Base-by-base conservation (phyloP, 805 yeast species). In the Ogataea siamensis region DNA sequence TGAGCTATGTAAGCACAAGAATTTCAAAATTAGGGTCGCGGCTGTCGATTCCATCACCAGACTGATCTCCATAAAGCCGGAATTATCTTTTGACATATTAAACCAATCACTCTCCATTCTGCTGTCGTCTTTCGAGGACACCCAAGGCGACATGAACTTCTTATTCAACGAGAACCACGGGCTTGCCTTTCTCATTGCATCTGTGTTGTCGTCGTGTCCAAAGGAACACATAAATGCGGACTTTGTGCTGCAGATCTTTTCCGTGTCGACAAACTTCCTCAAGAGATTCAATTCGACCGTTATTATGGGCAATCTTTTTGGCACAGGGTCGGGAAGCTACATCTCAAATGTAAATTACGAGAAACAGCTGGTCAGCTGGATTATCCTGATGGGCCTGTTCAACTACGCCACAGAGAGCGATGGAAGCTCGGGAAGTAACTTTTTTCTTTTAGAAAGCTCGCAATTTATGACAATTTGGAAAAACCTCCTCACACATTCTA, bases 381-480 rank as follows among this genome's bases (percentile, higher is more conserved):
- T 75, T 11, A 51, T 81, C 16, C 51, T 84, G 15, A 66, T 70
- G 43, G 91, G 91, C 2, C 57, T 83, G 4, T 74, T 83, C 69
- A 73, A 78, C 34, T 73, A 76, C 50, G 62, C 58, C 2, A 48
- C 60, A 3, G 57, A 58, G 27, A 45, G 43, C 6, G 43, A 45
- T 18, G 52, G 61, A 1, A 28, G 38, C 6, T 40, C 55, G 0
- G 83, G 82, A 24, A 70, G 71, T 11, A 62, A 67, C 16, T 73
- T 76, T 39, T 63, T 84, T 24, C 64, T 69, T 34, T 65, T 76
- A 39, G 81, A 80, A 46, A 62, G 72, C 10, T 70, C 78, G 3
- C 87, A 80, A 47, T 65, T 84, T 34, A 58, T 83, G 31, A 57
- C 68, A 7, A 64, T 83, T 40, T 84, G 89, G 89, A 78, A 78